Evolutionary conservation across 2,329 filamentous ascomycete genomes (phyloP), one percentile per base, ranked within the genome.

Genomic region (Lomentospora prolificans): DNA sequence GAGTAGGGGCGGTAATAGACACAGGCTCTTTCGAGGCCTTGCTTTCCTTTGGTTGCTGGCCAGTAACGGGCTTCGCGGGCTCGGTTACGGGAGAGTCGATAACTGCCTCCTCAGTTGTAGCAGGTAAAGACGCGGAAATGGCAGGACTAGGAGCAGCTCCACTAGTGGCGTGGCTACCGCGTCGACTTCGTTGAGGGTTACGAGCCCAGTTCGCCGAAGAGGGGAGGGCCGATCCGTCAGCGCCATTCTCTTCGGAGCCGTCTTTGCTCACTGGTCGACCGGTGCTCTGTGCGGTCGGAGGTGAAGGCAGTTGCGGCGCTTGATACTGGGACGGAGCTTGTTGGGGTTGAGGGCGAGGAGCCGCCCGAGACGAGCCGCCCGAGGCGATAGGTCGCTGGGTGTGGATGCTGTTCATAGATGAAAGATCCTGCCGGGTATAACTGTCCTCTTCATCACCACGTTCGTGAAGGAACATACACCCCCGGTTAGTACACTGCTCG

Each of bases 381-480:
- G 71, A 72, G 3, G 76, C 72, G 53, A 87, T 73, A 1, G 85
- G 84, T 33, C 86, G 81, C 63, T 90, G 90, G 1, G 87, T 90
- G 59, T 86, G 88, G 57, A 90, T 85, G 58, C 89, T 92, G 64
- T 96, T 97, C 77, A 96, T 89, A 17, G 91, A 95, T 1, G 92
- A 97, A 36, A 97, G 73, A 69, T 96, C 92, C 67, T 96, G 90
- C 51, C 94, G 82, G 7, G 90, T 95, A 67, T 96, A 97, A 71
- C 90, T 96, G 65, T 97, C 92, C 62, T 94, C 92, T 63, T 96
- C 94, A 66, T 99, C 94, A n/a, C 94, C 95, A 39, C 94, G 88
- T 70, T 99, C 95, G 66, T 99, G 94, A 53, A 99, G 73, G 69
- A 99, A 99, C 82, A 96, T 99, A 75, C 94, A 99, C 60, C 94